Base-by-base conservation (phyloP, 495 filamentous ascomycete species). In the Thermothielavioides terrestris region DNA sequence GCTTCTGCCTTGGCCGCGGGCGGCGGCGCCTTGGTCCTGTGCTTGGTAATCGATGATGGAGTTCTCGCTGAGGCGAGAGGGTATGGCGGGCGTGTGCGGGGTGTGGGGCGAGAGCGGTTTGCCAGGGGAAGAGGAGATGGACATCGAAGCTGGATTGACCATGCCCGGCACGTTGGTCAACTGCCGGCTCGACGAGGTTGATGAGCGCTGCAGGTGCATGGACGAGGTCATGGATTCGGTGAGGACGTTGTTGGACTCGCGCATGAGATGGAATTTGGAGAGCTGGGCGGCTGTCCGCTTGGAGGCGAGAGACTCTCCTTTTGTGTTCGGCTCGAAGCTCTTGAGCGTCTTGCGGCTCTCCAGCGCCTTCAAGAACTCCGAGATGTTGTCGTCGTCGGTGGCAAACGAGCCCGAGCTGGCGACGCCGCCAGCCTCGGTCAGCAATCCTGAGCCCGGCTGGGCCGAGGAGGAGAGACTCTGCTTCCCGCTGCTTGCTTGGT, bases 41-140 rank as follows among this genome's bases (percentile, higher is more conserved):
- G 73, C 65, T 22, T 75, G 68, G 57, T 90, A 88, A 59, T 88
- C 84, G n/a, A 85, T 80, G 43, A 88, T 85, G 45, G 85, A 89
- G 58, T 88, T 85, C 54, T 89, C 89, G 62, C 88, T 94, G 37
- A 97, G 67, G n/a, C 91, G 80, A 17, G 89, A 95, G 28, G 90
- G 89, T 38, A 95, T 86, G 15, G 90, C 88, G 4, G 91, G 90
- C 5, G 88, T 95, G 58, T 95, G 91, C 8, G 91, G 91, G 0
- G 90, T 95, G 64, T 95, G 90, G 10, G 90, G 90, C 2, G 88
- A 94, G 39, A 94, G 76, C 1, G 91, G 88, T 56, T 95, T 97
- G 46, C 89, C 89, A 6, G 87, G 89, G 3, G 89, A 94, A 2
- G 90, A 90, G 4, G 87, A 85, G 1, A 83, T 82, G 10, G 89